Conservation (phyloP, 2,329 filamentous ascomycete genomes). For the Bipolaris victoriae region DNA sequence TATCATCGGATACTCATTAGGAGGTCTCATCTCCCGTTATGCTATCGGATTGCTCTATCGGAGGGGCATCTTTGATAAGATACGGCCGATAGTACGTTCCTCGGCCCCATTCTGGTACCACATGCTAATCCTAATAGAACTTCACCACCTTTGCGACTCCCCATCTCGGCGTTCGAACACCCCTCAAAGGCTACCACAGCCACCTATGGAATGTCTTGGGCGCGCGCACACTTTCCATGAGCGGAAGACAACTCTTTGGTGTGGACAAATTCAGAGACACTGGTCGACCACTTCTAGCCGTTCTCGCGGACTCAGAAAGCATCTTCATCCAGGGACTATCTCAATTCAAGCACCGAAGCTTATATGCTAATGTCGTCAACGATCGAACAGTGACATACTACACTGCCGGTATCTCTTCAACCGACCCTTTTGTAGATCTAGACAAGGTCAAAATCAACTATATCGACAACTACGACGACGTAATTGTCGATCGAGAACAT, state of each 20-base stretch:
- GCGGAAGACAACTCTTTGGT: conserved; percentile 84
- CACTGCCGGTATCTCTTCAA: conserved; percentile 77
- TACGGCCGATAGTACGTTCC: conserved; percentile 77
- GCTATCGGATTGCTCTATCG: conserved; percentile 82
- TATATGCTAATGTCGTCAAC: conserved; percentile 89
- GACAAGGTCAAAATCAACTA: conserved; percentile 75
- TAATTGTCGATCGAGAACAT: conserved; percentile 72
- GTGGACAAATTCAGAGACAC: conserved; percentile 87
- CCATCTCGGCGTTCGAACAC: conserved; percentile 64
- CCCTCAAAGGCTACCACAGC: conserved; percentile 51
- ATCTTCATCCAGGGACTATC: conserved; percentile 83
- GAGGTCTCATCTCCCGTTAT: conserved; percentile 85
- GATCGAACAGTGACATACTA: conserved; percentile 83
- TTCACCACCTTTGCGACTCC: conserved; percentile 91
- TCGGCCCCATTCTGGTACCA: not conserved
- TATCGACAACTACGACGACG: conserved; percentile 72
- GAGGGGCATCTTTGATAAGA: conserved; percentile 76
- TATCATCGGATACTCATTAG: conserved; percentile 86
- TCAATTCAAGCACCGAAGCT: conserved; percentile 74
- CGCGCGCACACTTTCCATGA: conserved; percentile 78
- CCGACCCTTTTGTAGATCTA: conserved; percentile 75
- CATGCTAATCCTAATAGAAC: conserved; percentile 62
- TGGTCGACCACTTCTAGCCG: conserved; percentile 75
- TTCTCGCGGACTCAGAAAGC: conserved; percentile 81
- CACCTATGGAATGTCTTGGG: conserved; percentile 78